Percentiles rank a stretch among this genome's conserved stretches.
Evolutionary conservation across 345 rosid species (phyloP).

Genomic region (Brassica juncea): DNA sequence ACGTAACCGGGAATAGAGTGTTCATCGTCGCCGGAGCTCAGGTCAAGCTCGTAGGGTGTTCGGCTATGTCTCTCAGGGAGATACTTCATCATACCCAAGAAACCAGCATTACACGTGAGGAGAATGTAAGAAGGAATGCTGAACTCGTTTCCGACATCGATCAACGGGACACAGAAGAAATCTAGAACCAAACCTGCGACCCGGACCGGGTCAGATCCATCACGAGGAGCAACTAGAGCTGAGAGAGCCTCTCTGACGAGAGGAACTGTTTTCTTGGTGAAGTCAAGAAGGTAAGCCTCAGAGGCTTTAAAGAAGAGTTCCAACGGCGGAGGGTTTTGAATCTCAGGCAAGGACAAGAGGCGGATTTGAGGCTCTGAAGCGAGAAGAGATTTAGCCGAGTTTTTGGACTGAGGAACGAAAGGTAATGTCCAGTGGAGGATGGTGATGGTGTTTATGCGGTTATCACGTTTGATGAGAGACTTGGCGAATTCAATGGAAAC

Average conservation of each 20-base stretch:
- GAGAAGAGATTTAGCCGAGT: conserved; percentile 27
- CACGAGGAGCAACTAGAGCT: conserved; percentile 1
- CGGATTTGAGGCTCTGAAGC: conserved; percentile 30
- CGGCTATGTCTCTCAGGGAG: conserved; percentile 38
- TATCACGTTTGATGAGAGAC: conserved; percentile 41
- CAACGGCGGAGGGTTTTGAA: conserved; percentile 29
- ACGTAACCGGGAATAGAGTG: conserved; percentile 41
- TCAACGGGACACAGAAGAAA: conserved; percentile 48
- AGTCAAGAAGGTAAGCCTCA: conserved; percentile 35
- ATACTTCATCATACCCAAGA: conserved; percentile 44
- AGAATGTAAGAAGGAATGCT: conserved; percentile 56
- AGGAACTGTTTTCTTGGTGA: conserved; percentile 35
- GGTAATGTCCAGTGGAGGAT: conserved; percentile 34
- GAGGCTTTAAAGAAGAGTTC: conserved; percentile 32
- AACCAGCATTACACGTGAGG: conserved; percentile 41
- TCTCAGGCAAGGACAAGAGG: conserved; percentile 28
- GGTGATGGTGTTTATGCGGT: conserved; percentile 39
- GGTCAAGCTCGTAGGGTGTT: conserved; percentile 12
- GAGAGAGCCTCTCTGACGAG: conserved; percentile 29
- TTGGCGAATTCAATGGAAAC: conserved; percentile 54
- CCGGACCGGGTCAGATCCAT: conserved; percentile 26
- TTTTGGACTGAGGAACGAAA: conserved; percentile 29
- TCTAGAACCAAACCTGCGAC: conserved; percentile 51
- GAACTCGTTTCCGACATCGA: conserved; percentile 45
- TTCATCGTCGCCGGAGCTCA: conserved; percentile 24